phyloP scores from a whole-genome alignment of 768 basidiomycete genomes.

The Tylopilus subfusipes region DNA sequence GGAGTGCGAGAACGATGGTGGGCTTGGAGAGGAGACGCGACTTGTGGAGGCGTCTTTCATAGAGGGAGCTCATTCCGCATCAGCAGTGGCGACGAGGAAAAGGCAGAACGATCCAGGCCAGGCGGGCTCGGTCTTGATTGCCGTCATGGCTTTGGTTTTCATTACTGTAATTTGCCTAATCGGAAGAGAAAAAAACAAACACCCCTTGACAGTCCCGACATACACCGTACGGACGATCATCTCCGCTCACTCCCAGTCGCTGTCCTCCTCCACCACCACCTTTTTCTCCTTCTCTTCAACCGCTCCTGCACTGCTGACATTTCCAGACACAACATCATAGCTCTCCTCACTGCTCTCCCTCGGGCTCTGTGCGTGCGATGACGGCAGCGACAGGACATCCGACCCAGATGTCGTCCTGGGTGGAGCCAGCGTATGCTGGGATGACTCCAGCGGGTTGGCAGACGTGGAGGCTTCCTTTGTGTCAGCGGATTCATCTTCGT shows the following conservation, averaged over 20 bases:
- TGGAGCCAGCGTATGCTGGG: constrained; percentile 26
- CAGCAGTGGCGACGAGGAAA: not conserved
- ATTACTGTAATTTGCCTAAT: constrained; percentile 5
- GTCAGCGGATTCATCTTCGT: constrained; percentile 64
- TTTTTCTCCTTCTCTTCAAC: constrained; percentile 32
- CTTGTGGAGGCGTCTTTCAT: constrained; percentile 26
- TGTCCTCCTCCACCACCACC: constrained; percentile 24
- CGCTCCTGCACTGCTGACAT: constrained; percentile 43
- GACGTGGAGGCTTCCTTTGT: constrained; percentile 3
- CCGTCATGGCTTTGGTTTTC: constrained; percentile 1
- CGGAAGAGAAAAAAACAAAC: not conserved
- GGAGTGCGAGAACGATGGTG: constrained; percentile 41
- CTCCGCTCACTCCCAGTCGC: constrained; percentile 58
- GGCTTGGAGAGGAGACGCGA: constrained; percentile 29
- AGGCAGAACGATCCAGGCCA: not conserved
- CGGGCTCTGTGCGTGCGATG: constrained; percentile 39
- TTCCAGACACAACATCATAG: constrained; percentile 62
- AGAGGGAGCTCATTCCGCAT: constrained; percentile 29
- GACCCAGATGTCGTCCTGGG: constrained; percentile 15
- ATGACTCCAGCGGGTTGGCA: constrained; percentile 15
- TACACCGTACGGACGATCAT: not conserved
- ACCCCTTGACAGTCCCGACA: too few relatives aligned
- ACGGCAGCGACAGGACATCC: constrained; percentile 26
- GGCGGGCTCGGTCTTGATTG: not conserved
- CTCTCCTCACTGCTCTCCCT: constrained; percentile 63